Evolutionary conservation across 1,139 yeast species (phyloP).

Genomic region (Protomyces lactucae-debilis): DNA sequence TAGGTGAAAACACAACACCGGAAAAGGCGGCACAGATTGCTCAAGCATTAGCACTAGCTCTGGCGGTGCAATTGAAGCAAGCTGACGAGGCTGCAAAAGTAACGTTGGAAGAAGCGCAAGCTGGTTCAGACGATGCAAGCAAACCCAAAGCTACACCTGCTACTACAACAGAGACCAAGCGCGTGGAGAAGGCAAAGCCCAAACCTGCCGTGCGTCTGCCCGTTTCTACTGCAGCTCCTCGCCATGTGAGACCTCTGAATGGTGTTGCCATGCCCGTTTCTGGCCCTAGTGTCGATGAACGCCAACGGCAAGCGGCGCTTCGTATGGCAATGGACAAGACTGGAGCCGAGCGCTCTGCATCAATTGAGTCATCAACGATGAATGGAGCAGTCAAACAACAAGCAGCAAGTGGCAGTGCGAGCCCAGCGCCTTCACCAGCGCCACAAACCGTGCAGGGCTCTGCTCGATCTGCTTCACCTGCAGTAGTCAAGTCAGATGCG

Average conservation of each 20-base stretch:
- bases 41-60: conserved; percentile 33
- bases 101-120: neutral
- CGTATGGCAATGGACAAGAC: neutral
- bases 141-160: neutral
- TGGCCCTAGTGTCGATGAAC: neutral
- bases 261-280: neutral
- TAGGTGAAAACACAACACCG: conserved; percentile 28
- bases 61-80: conserved; percentile 31
- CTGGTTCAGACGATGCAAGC: neutral
- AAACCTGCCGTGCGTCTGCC: neutral
- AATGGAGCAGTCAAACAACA: neutral
- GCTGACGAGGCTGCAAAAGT: neutral
- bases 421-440: neutral
- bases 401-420: neutral
- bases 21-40: conserved; percentile 33
- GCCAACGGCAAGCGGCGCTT: neutral
- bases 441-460: neutral
- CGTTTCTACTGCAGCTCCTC: neutral
- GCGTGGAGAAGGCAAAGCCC: neutral
- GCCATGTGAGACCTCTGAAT: neutral
- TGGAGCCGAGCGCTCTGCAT: neutral
- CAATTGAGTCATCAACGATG: neutral
- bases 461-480: neutral
- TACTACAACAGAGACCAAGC: neutral
- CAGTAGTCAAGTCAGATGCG: neutral